Conservation (phyloP, 441 rosid species). For the Aquilaria agallochum region DNA sequence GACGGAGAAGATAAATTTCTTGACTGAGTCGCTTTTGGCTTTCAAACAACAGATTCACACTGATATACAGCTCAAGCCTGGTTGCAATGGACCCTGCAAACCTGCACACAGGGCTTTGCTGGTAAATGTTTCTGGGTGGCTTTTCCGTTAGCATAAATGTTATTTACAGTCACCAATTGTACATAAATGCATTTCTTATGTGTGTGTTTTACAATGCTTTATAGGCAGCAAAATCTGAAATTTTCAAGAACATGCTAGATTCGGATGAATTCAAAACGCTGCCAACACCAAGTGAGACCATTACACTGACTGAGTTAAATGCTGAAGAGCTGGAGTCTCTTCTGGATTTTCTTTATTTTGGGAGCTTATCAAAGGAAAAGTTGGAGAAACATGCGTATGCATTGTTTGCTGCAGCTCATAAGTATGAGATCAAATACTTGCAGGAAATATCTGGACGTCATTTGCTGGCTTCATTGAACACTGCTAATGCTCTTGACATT, state of each 20-base stretch:
- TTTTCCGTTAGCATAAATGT: too few species aligned
- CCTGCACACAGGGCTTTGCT: constrained; percentile 54
- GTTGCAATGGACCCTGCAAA: constrained; percentile 34
- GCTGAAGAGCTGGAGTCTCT: constrained; percentile 52
- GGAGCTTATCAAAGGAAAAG: constrained; percentile 33
- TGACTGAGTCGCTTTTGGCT: constrained; percentile 32
- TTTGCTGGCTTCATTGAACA: constrained; percentile 39
- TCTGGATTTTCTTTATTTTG: constrained; percentile 59
- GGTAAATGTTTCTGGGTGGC: constrained; percentile 19
- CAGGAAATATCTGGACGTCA: constrained; percentile 39
- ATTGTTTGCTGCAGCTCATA: constrained; percentile 54
- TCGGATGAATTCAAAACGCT: constrained; percentile 48
- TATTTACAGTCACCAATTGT: background rate
- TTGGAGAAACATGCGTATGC: constrained; percentile 43
- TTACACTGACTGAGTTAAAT: constrained; percentile 43
- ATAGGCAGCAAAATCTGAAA: constrained; percentile 67
- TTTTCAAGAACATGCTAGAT: constrained; percentile 64
- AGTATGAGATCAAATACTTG: constrained; percentile 41
- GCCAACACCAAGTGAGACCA: constrained; percentile 28
- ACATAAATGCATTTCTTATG: background rate
- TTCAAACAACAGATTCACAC: constrained; percentile 50
- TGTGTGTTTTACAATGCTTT: background rate
- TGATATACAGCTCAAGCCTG: constrained; percentile 45
- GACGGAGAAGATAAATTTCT: constrained; percentile 43
- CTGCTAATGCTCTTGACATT: constrained; percentile 44